Evolutionary conservation across 306 rosid genomes (phyloP).

Genomic region (Cucurbita moschata): DNA sequence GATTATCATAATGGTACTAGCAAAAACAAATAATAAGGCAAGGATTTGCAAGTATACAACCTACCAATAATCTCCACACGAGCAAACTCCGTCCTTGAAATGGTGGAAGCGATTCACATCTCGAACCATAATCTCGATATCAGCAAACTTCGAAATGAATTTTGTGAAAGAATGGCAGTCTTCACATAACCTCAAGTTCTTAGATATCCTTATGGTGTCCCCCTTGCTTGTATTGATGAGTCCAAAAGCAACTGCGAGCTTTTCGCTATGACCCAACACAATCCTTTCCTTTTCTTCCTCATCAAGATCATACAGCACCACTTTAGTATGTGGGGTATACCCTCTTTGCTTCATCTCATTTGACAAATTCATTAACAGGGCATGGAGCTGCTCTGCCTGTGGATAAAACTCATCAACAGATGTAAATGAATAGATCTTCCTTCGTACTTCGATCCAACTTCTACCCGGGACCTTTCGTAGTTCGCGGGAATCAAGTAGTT

Average conservation of each 20-base stretch:
- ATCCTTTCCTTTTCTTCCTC: constrained; percentile 76
- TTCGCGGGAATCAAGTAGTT: constrained; percentile 41
- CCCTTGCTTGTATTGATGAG: constrained; percentile 60
- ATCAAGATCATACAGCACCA: constrained; percentile 63
- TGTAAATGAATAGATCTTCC: constrained; percentile 50
- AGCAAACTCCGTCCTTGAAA: constrained; percentile 68
- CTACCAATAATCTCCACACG: constrained; percentile 96
- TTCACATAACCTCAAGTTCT: constrained; percentile 86
- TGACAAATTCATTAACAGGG: constrained; percentile 41
- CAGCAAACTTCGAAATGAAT: constrained; percentile 60
- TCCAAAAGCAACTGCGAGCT: constrained; percentile 84
- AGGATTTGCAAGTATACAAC: constrained; percentile 18
- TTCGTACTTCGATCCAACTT: constrained; percentile 75
- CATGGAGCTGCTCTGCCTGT: constrained; percentile 54
- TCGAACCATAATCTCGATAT: constrained; percentile 81
- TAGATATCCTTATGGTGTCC: constrained; percentile 62
- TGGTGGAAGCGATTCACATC: constrained; percentile 85
- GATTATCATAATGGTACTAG: neutral
- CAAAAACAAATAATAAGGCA: neutral
- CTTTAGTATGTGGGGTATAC: constrained; percentile 48
- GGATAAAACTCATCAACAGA: constrained; percentile 56
- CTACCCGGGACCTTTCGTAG: constrained; percentile 69
- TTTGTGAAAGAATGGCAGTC: constrained; percentile 82
- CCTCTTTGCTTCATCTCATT: constrained; percentile 68
- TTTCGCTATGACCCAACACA: constrained; percentile 80